Evolutionary conservation across 2,329 filamentous ascomycete genomes (phyloP).

Genomic region (Colletotrichum sp.): DNA sequence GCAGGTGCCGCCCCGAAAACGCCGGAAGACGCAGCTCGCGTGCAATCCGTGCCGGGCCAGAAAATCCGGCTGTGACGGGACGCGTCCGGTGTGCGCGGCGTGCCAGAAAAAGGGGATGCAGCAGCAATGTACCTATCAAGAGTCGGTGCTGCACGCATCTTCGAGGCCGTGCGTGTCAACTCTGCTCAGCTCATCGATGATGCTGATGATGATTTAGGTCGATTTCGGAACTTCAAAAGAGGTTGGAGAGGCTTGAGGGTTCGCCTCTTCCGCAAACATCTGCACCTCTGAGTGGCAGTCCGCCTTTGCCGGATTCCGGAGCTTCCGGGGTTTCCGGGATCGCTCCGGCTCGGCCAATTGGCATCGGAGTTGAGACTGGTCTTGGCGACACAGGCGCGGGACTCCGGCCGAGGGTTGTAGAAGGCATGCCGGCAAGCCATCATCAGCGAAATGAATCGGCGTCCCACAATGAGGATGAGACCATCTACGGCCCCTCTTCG

Average conservation of each 20-base stretch:
- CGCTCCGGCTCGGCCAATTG: background rate
- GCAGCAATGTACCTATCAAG: background rate
- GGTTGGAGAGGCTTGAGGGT: background rate
- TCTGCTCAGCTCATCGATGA: fast-evolving
- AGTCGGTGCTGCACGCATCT: background rate
- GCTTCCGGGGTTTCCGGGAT: background rate
- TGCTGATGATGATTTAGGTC: background rate
- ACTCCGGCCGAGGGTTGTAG: fast-evolving
- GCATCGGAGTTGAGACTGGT: background rate
- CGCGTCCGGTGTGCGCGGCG: background rate
- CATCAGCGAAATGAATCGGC: background rate
- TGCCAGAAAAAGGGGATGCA: background rate
- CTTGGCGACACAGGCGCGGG: background rate
- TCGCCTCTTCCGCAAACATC: background rate
- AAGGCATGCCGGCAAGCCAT: background rate
- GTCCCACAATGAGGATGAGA: background rate
- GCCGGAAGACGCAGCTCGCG: background rate
- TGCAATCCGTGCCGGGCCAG: background rate
- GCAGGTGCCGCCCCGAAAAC: background rate
- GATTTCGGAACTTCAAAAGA: background rate
- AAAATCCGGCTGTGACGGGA: constrained; percentile 10
- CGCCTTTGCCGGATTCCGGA: background rate
- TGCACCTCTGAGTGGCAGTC: fast-evolving
- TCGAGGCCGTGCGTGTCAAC: background rate
- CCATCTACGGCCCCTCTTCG: background rate